Conservation (phyloP, 805 yeast species). For the Ogataea philodendri region DNA sequence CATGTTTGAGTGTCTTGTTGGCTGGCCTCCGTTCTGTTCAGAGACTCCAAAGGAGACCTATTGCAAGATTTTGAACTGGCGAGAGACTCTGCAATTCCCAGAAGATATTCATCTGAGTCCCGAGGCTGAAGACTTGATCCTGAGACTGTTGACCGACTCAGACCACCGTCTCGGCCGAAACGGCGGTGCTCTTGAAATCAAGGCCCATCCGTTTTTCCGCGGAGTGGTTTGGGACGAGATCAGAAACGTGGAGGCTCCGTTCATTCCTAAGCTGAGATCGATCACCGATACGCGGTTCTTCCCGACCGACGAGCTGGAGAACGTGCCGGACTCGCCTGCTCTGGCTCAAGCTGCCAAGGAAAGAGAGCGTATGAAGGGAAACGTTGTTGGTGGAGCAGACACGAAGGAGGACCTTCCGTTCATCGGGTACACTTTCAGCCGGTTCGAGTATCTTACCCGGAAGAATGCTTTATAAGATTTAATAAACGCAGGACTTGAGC, state of each 20-base stretch:
- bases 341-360: slow-evolving; percentile 64
- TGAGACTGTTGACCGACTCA: slow-evolving; percentile 70
- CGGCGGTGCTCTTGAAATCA: slow-evolving; percentile 91
- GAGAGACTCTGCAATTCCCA: slow-evolving; percentile 82
- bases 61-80: slow-evolving; percentile 87
- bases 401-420: slow-evolving; percentile 90
- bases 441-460: slow-evolving; percentile 88
- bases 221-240: slow-evolving; percentile 96
- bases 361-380: slow-evolving; percentile 50
- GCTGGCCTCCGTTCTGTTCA: slow-evolving; percentile 97
- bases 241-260: slow-evolving; percentile 86
- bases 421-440: slow-evolving; percentile 93
- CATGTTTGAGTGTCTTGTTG: slow-evolving; percentile 93
- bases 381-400: slow-evolving; percentile 42
- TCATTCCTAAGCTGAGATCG: slow-evolving; percentile 85
- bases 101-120: slow-evolving; percentile 88
- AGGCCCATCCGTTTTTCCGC: slow-evolving; percentile 85
- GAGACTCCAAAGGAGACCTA: slow-evolving; percentile 95
- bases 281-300: slow-evolving; percentile 96
- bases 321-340: slow-evolving; percentile 88
- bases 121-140: slow-evolving; percentile 83
- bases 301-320: slow-evolving; percentile 96
- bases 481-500: neutral
- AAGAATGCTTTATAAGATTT: slow-evolving; percentile 49
- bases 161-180: slow-evolving; percentile 81